Conservation (phyloP, 805 yeast species). For the Suhomyces sp. region DNA sequence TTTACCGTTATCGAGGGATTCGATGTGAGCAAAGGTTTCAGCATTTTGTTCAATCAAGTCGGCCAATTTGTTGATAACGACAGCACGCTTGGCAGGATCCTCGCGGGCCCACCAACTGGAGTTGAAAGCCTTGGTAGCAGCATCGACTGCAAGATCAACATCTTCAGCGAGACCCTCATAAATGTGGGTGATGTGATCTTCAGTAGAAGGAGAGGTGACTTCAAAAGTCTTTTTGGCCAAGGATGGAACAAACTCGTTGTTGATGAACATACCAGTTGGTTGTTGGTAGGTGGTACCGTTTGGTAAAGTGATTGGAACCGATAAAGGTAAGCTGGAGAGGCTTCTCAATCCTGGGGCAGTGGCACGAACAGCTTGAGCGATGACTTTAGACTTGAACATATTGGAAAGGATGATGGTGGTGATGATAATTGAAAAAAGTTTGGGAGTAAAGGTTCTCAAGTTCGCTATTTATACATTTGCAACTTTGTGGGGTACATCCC, state of each 20-base stretch:
- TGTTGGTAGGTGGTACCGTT: conserved; percentile 71
- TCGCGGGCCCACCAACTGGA: conserved; percentile 73
- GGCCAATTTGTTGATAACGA: conserved; percentile 67
- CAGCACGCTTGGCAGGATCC: conserved; percentile 69
- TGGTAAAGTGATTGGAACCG: conserved; percentile 57
- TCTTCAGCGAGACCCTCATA: conserved; percentile 79
- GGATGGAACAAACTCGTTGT: conserved; percentile 73
- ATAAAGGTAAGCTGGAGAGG: conserved; percentile 35
- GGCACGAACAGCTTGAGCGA: conserved; percentile 1
- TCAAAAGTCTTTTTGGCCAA: conserved; percentile 56
- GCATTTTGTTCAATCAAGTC: conserved; percentile 70
- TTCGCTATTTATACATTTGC: too few species aligned
- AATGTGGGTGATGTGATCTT: conserved; percentile 64
- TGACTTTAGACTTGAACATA: conserved; percentile 4
- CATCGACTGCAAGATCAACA: conserved; percentile 80
- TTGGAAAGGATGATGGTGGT: too few species aligned
- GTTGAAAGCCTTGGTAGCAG: conserved; percentile 77
- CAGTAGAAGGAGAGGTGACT: conserved; percentile 67
- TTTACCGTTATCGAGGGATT: conserved; percentile 88
- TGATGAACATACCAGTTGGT: conserved; percentile 88
- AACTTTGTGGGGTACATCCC: too few species aligned
- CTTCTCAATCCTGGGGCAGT: conserved; percentile 13
- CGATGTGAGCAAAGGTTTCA: conserved; percentile 75
- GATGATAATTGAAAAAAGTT: too few species aligned
- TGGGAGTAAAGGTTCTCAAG: too few species aligned